Base-by-base conservation (phyloP, 371 early-diverging fungal genomes). In the Apophysomyces elegans region DNA sequence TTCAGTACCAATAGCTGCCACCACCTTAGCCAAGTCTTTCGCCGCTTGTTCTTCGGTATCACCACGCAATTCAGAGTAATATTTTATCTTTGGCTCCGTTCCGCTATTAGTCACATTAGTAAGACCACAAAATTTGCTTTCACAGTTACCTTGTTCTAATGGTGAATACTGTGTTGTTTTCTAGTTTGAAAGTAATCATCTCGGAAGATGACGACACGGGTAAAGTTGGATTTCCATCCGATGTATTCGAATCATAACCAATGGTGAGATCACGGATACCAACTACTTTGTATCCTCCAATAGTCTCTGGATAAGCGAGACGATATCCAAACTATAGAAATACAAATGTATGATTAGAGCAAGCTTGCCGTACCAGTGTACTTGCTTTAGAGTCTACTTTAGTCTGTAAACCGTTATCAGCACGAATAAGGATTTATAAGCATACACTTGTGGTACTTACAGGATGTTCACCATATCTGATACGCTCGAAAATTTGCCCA, bases 61-160 rank as follows among this genome's bases (percentile, higher is more conserved):
- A 13, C 89, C 90, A 41, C 86, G 81, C 41, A 93, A 82, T 69
- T 97, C 98, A 35, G 89, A 83, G 67, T 98, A 98, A 73, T 93
- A 98, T 78, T 98, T 98, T 79, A 98, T 91, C 77, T 97, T 96
- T 59, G 97, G 97, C 73, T 97, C 97, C 2, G 98, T 97, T 13
- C 97, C 97, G 64, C 90, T 83, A 63, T 26, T 11, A 8, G 46
- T 5, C 11, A 39, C n/a, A 21, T 16, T 44, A 13, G 38, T 8
- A 56, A 37, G 38, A 38, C 36, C 3, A 59, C 12, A 35, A 56
- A 39, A 47, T 12, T 37, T 6, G 16, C 7, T 14, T 26, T 50
- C 54, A 9, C 16, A 1, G 39, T 59, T 71, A 77, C 78, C 84
- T 93, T 7, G 93, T 93, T 64, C 93, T 84, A 68, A 92, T 77